These are phyloP conservation scores for Cyberlindnera mycetangii DNA, from an alignment of 805 yeast genomes.

Conservation along the genomic window DNA sequence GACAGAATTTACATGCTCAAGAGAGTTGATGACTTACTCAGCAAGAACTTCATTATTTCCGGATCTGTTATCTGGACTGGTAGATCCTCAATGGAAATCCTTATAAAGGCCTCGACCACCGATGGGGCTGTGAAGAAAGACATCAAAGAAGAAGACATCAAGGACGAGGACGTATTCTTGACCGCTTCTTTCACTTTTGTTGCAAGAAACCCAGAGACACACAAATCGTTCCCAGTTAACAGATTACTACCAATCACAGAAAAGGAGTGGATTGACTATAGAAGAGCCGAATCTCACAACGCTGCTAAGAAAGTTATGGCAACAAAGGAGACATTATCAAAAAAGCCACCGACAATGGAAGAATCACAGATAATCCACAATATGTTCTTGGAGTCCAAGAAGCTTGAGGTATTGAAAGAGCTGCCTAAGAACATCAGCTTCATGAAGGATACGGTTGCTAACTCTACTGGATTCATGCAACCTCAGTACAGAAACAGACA, in stretches of 20 bases:
- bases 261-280: slow-evolving; percentile 77
- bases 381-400: slow-evolving; percentile 60
- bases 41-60: slow-evolving; percentile 75
- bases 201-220: slow-evolving; percentile 92
- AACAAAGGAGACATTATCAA: slow-evolving; percentile 52
- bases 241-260: slow-evolving; percentile 72
- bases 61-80: slow-evolving; percentile 97
- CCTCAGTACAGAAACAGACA: slow-evolving; percentile 96
- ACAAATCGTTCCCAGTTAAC: slow-evolving; percentile 83
- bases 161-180: slow-evolving; percentile 67
- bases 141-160: slow-evolving; percentile 54
- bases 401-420: slow-evolving; percentile 30
- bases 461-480: slow-evolving; percentile 87
- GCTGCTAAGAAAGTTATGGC: slow-evolving; percentile 82
- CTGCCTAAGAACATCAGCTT: slow-evolving; percentile 52
- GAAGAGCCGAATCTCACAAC: slow-evolving; percentile 86
- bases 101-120: slow-evolving; percentile 82
- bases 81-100: slow-evolving; percentile 90
- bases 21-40: slow-evolving; percentile 72
- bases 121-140: slow-evolving; percentile 51
- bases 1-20: slow-evolving; percentile 87
- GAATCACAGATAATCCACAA: slow-evolving; percentile 76
- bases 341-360: slow-evolving; percentile 70
- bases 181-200: slow-evolving; percentile 94
- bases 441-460: slow-evolving; percentile 69